phyloP scores from a whole-genome alignment of 352 stramenopile species.

The Lagenidium sp. region DNA sequence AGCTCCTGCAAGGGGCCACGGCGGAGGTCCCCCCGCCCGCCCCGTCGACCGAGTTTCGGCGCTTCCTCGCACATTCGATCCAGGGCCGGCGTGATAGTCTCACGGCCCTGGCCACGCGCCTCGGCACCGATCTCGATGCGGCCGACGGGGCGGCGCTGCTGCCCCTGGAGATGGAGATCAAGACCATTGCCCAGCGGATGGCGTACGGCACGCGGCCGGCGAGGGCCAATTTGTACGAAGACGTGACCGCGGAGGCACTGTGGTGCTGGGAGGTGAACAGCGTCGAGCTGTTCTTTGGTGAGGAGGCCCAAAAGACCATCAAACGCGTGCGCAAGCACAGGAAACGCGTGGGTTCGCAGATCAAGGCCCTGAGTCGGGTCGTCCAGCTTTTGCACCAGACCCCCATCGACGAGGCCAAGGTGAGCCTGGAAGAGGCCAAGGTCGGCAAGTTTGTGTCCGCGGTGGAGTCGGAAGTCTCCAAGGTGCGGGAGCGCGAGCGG shows the following conservation, averaged over 20 bases:
- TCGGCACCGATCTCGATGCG: background rate
- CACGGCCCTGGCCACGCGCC: slow-evolving; percentile 8
- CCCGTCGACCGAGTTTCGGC: slow-evolving; percentile 8
- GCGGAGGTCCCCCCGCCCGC: too few species aligned
- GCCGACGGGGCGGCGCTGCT: background rate
- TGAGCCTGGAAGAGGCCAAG: slow-evolving; percentile 76
- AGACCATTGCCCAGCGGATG: slow-evolving; percentile 75
- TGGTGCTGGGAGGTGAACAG: slow-evolving; percentile 82
- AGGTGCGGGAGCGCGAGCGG: slow-evolving; percentile 25
- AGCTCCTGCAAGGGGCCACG: too few species aligned
- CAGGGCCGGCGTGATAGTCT: slow-evolving; percentile 20
- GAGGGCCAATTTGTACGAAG: slow-evolving; percentile 76
- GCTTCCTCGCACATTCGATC: slow-evolving; percentile 14
- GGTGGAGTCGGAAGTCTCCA: slow-evolving; percentile 55
- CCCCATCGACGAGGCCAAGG: slow-evolving; percentile 65
- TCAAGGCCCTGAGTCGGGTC: slow-evolving; percentile 60
- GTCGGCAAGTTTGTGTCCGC: slow-evolving; percentile 61
- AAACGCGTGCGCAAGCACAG: slow-evolving; percentile 76
- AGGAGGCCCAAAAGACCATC: slow-evolving; percentile 63
- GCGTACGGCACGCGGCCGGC: slow-evolving; percentile 51
- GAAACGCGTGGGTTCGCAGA: slow-evolving; percentile 56
- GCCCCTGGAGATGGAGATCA: slow-evolving; percentile 79
- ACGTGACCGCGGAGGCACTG: slow-evolving; percentile 59
- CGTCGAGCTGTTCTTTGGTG: slow-evolving; percentile 57
- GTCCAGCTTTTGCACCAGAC: slow-evolving; percentile 57